Conservation (phyloP, 768 basidiomycete species). For the Hirschioporus abietinus region DNA sequence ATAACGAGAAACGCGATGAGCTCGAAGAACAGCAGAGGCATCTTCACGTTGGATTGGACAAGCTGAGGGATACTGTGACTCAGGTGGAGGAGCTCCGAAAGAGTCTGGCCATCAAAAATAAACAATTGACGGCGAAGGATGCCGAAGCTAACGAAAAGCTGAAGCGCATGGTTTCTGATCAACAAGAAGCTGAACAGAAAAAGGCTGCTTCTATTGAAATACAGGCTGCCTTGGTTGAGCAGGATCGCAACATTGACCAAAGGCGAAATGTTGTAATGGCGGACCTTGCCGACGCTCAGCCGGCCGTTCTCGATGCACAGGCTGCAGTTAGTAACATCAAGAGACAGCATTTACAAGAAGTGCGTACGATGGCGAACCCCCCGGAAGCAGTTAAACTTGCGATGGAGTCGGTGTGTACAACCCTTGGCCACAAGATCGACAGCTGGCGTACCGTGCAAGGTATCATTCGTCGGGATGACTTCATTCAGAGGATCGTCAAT, state of each 20-base stretch:
- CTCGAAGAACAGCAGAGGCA: conserved; percentile 98
- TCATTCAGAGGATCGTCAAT: conserved; percentile 91
- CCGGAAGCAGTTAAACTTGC: conserved; percentile 96
- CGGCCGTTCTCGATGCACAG: conserved; percentile 92
- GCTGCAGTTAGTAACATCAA: conserved; percentile 97
- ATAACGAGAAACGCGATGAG: conserved; percentile 94
- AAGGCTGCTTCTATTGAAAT: conserved; percentile 95
- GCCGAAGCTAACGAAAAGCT: conserved; percentile 96
- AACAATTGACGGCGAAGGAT: conserved; percentile 89
- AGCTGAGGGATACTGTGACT: conserved; percentile 90
- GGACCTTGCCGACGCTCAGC: conserved; percentile 96
- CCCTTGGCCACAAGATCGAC: conserved; percentile 95
- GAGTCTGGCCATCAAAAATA: conserved; percentile 90
- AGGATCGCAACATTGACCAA: conserved; percentile 85
- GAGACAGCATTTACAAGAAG: conserved; percentile 92
- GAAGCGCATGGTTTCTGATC: conserved; percentile 95
- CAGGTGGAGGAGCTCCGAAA: conserved; percentile 96
- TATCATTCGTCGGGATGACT: conserved; percentile 94
- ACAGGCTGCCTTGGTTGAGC: conserved; percentile 87
- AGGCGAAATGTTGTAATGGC: conserved; percentile 86
- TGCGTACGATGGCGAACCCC: conserved; percentile 96
- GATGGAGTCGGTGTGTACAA: conserved; percentile 97
- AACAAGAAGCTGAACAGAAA: conserved; percentile 98
- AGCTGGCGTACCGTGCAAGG: conserved; percentile 94
- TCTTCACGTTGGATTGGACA: conserved; percentile 96